Conservation (phyloP, 2,329 filamentous ascomycete species). For the Zymoseptoria tritici region DNA sequence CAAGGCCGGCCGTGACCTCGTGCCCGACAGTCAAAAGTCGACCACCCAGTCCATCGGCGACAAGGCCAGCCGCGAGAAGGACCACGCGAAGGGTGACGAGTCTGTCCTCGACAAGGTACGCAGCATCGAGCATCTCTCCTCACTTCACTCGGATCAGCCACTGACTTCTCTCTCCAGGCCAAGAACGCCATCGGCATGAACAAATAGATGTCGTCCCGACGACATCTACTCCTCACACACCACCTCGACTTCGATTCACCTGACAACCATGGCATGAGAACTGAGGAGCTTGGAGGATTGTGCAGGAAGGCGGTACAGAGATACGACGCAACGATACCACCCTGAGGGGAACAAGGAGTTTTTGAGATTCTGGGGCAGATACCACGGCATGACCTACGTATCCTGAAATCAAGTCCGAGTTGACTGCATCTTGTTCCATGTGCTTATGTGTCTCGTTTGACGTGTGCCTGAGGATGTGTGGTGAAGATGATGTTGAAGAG, state of each 20-base stretch:
- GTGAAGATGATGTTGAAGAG: background rate
- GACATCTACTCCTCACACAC: background rate
- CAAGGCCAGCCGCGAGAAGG: conserved; percentile 41
- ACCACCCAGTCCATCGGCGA: conserved; percentile 45
- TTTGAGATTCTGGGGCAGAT: background rate
- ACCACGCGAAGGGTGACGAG: conserved; percentile 34
- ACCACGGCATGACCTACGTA: background rate
- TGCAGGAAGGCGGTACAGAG: background rate
- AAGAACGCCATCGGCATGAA: conserved; percentile 41
- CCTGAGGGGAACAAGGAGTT: background rate
- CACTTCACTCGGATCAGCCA: conserved; percentile 2
- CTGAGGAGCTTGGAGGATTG: background rate
- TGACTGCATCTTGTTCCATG: background rate
- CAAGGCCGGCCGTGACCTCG: conserved; percentile 44
- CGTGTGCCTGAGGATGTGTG: background rate
- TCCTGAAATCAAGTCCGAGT: background rate
- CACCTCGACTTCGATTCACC: background rate
- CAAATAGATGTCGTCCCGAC: conserved; percentile 24
- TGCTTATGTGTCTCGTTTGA: background rate
- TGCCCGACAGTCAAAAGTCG: conserved; percentile 41
- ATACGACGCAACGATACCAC: background rate
- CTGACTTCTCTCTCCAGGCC: conserved; percentile 36
- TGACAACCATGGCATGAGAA: background rate
- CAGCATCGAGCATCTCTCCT: conserved; percentile 19
- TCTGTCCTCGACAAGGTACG: conserved; percentile 30